Evolutionary conservation across 202 grass and related monocot genomes (phyloP).

Genomic region (Elaeis oleifera): DNA sequence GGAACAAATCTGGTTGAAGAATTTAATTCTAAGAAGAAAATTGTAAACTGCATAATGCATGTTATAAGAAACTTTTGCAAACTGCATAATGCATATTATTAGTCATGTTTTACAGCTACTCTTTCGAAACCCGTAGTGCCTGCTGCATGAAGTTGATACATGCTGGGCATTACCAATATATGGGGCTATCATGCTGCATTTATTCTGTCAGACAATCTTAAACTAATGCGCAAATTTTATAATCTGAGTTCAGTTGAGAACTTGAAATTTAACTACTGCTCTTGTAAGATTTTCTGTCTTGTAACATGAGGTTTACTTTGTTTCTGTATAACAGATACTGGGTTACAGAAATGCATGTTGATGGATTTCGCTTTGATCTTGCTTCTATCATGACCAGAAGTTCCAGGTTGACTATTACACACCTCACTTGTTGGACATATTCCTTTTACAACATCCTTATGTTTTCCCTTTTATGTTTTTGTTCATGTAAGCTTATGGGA

Average conservation of each 20-base stretch:
- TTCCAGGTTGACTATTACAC: constrained; percentile 45
- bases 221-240: no score
- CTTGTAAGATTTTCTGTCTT: constrained; percentile 18
- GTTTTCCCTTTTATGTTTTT: constrained; percentile 11
- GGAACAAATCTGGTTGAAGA: no score
- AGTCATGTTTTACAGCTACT: no score
- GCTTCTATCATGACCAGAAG: constrained; percentile 95
- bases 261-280: not conserved
- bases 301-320: constrained; percentile 17
- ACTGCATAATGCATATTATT: no score
- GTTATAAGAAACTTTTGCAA: no score
- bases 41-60: no score
- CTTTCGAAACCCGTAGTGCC: no score
- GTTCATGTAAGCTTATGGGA: constrained; percentile 65
- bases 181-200: no score
- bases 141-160: no score
- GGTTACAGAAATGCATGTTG: constrained; percentile 96
- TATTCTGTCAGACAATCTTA: no score
- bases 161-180: no score
- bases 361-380: constrained; percentile 96
- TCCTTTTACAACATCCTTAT: constrained; percentile 3
- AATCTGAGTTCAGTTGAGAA: not conserved
- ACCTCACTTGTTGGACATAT: constrained; percentile 1
- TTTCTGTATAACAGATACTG: constrained; percentile 59
- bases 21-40: no score